These are phyloP conservation scores for Periglandula ipomoeae DNA, from an alignment of 2,329 filamentous ascomycete genomes.

Conservation along the genomic window DNA sequence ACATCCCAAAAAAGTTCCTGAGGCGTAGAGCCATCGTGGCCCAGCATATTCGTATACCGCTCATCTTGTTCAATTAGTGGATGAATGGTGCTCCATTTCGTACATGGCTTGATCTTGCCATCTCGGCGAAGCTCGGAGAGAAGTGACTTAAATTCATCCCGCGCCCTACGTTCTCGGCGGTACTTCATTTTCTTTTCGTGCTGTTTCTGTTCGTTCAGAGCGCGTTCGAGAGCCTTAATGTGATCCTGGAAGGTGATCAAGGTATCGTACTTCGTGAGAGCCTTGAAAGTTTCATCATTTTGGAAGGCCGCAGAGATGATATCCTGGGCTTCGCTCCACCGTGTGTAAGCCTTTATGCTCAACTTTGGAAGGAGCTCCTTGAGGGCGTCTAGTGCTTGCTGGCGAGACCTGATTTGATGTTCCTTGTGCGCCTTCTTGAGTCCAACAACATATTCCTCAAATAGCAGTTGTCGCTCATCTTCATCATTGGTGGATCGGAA, in stretches of 20 bases:
- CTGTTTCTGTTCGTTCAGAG: conserved; percentile 85
- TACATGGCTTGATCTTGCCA: conserved; percentile 79
- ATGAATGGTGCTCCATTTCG: conserved; percentile 80
- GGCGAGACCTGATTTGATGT: conserved; percentile 61
- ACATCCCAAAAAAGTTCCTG: conserved; percentile 94
- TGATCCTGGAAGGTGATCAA: conserved; percentile 90
- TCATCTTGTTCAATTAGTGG: conserved; percentile 69
- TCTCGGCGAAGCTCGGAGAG: conserved; percentile 63
- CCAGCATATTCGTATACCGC: conserved; percentile 75
- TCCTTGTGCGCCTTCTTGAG: conserved; percentile 76
- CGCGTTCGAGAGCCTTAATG: conserved; percentile 83
- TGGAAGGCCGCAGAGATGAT: conserved; percentile 73
- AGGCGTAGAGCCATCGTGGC: conserved; percentile 74
- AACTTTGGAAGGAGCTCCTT: conserved; percentile 69
- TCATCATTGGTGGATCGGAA: conserved; percentile 89
- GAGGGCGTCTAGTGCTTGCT: conserved; percentile 77
- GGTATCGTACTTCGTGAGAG: conserved; percentile 80
- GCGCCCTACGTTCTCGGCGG: conserved; percentile 74
- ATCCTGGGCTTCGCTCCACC: conserved; percentile 84
- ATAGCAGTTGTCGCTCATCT: conserved; percentile 77
- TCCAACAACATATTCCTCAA: conserved; percentile 84
- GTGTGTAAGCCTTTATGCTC: conserved; percentile 83
- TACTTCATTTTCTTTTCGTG: conserved; percentile 74
- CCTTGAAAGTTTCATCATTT: conserved; percentile 74
- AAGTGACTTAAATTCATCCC: conserved; percentile 70